Conservation (phyloP, 176 grass and related monocot genomes). For the Cenchrus americanus region DNA sequence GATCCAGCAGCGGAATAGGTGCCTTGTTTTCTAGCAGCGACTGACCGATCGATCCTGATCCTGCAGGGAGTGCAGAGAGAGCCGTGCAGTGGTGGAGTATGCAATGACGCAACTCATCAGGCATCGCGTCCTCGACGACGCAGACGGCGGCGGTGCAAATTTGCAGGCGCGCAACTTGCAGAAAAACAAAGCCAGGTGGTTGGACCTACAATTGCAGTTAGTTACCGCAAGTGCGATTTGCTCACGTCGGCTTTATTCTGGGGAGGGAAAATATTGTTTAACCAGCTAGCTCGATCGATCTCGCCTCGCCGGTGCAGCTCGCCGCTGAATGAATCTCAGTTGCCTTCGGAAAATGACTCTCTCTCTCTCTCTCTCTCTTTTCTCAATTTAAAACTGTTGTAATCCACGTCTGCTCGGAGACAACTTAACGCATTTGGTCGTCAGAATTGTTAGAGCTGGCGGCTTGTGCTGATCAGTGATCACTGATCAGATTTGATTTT, state of each 20-base stretch:
- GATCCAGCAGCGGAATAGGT: not conserved
- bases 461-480: no score
- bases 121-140: conserved; percentile 9
- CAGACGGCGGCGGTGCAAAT: not conserved
- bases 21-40: conserved; percentile 22
- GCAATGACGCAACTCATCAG: conserved; percentile 15
- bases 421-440: not conserved
- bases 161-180: not conserved
- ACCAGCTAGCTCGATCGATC: not conserved
- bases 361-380: not conserved
- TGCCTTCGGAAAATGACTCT: not conserved
- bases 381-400: no score
- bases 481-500: conserved; percentile 10
- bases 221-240: conserved; percentile 37
- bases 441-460: not conserved
- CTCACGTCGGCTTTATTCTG: conserved; percentile 25
- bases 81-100: conserved; percentile 33
- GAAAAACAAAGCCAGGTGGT: conserved; percentile 20
- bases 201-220: conserved; percentile 40
- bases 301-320: conserved; percentile 20
- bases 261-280: conserved; percentile 1
- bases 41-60: not conserved
- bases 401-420: not conserved
- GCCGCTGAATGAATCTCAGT: not conserved
- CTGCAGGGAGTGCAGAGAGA: not conserved